A percentile compares a stretch with the other conserved stretches of the same genome.
Evolutionary conservation across 352 stramenopile genomes (phyloP).

Genomic region (Phytophthora sojae): DNA sequence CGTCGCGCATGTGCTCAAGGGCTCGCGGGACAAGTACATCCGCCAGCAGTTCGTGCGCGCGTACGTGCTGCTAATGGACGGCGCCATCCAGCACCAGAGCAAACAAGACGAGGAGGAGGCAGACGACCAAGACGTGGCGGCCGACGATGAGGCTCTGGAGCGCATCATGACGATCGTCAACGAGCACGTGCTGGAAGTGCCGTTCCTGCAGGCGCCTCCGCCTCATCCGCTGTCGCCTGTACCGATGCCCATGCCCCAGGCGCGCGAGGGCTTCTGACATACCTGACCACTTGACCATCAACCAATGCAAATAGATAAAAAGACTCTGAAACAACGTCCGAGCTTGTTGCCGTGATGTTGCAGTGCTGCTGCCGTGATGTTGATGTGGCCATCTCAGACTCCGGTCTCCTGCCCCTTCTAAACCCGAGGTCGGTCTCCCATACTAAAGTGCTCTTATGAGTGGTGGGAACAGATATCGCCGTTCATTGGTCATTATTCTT

Average conservation of each 20-base stretch:
- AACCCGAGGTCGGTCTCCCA: not conserved
- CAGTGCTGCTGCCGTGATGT: not conserved
- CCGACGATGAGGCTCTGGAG: constrained; percentile 28
- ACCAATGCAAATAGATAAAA: constrained; percentile 35
- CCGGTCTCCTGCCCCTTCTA: not conserved
- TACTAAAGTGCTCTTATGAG: constrained; percentile 2
- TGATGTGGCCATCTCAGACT: not conserved
- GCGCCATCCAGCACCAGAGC: constrained; percentile 36
- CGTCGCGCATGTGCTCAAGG: constrained; percentile 97
- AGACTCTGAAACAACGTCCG: constrained; percentile 21
- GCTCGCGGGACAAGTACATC: constrained; percentile 86
- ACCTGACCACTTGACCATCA: constrained; percentile 23
- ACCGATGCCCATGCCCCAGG: constrained; percentile 19
- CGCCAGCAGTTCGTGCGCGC: constrained; percentile 83
- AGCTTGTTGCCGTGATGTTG: constrained; percentile 2
- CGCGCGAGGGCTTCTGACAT: constrained; percentile 34
- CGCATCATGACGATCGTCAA: constrained; percentile 49
- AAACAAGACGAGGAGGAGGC: constrained; percentile 12
- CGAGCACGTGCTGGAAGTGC: constrained; percentile 51
- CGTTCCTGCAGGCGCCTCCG: constrained; percentile 43
- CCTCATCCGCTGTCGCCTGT: constrained; percentile 33
- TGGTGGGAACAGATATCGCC: not conserved
- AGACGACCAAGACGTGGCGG: constrained; percentile 8
- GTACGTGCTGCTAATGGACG: constrained; percentile 68
- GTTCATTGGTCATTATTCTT: constrained; percentile 6